Conservation (phyloP, 495 filamentous ascomycete genomes). For the Annulohypoxylon nitens region DNA sequence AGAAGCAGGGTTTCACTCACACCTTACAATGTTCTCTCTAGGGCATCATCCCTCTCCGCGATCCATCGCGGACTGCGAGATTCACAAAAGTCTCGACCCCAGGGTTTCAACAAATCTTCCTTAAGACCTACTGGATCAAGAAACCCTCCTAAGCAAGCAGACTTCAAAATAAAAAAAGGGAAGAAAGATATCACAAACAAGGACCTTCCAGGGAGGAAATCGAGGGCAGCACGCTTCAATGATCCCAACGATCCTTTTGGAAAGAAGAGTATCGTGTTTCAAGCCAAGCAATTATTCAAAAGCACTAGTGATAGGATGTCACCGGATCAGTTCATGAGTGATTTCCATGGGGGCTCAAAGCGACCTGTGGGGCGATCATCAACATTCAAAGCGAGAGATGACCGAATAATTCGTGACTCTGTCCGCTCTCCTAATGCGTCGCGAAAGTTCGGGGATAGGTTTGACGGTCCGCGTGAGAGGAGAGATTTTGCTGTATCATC, state of each 20-base stretch:
- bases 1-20: conserved; percentile 19
- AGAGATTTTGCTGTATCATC: background rate
- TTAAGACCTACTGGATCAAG: conserved; percentile 24
- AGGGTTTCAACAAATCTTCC: conserved; percentile 39
- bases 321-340: conserved; percentile 33
- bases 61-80: conserved; percentile 51
- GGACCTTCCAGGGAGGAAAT: conserved; percentile 46
- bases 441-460: background rate
- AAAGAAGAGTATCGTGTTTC: conserved; percentile 62
- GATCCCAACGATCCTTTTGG: conserved; percentile 56
- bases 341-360: conserved; percentile 31
- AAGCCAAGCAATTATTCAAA: conserved; percentile 53
- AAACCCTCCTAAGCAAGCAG: conserved; percentile 23
- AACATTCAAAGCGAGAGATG: background rate
- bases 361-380: background rate
- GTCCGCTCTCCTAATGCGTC: background rate
- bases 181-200: conserved; percentile 60
- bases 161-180: conserved; percentile 58
- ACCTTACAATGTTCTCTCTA: conserved; percentile 23
- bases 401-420: background rate
- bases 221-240: conserved; percentile 59
- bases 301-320: conserved; percentile 16
- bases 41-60: conserved; percentile 50
- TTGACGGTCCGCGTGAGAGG: background rate
- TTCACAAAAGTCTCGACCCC: conserved; percentile 46